phyloP scores from a whole-genome alignment of 257 asterid species.

The Solanum pinnatisectum region DNA sequence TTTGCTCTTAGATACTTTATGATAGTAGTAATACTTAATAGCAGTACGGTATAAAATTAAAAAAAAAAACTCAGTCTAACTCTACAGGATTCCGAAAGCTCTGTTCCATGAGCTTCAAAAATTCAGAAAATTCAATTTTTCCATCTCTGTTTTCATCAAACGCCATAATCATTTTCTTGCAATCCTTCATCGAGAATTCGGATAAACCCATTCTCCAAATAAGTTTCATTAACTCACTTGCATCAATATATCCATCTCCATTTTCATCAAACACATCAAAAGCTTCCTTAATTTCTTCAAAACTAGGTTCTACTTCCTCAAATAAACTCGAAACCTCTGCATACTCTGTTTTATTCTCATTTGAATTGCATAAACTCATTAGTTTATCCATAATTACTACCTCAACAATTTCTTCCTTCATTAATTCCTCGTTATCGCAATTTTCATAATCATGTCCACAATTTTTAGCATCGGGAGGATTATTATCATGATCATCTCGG shows the following conservation, averaged over 20 bases:
- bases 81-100: conserved; percentile 4
- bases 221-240: conserved; percentile 28
- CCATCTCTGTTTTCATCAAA: conserved; percentile 41
- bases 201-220: conserved; percentile 24
- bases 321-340: conserved; percentile 26
- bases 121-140: conserved; percentile 38
- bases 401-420: not conserved
- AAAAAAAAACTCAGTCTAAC: not conserved
- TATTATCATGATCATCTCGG: not conserved
- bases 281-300: conserved; percentile 43
- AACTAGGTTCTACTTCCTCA: conserved; percentile 23
- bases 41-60: not conserved
- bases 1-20: not conserved
- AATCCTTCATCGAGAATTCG: conserved; percentile 14
- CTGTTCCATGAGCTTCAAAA: conserved; percentile 39
- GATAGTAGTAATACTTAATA: not conserved
- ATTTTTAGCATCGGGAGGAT: not conserved
- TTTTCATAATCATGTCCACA: not conserved
- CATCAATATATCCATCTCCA: conserved; percentile 49
- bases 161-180: conserved; percentile 36
- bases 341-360: not conserved
- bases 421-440: not conserved
- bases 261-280: conserved; percentile 38
- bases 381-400: conserved; percentile 24
- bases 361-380: conserved; percentile 9